Base-by-base conservation (phyloP, 2,329 filamentous ascomycete species). In the Penicillium sp. region DNA sequence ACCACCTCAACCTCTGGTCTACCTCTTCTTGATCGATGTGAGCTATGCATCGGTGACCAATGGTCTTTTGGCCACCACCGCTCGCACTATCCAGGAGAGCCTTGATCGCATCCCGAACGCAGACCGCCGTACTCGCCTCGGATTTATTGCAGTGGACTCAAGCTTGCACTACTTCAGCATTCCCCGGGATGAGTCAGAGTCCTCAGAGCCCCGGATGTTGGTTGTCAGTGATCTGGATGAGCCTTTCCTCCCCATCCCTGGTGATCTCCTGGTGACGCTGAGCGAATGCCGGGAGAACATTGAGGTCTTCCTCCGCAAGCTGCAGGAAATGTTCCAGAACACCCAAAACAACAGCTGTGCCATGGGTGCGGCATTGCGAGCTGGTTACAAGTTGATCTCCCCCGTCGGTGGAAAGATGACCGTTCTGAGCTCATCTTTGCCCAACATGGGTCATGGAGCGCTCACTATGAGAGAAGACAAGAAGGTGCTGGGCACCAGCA, bases 31-130 rank as follows among this genome's bases (percentile, higher is more conserved):
- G 67, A 91, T 97, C 70, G 93, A 97, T 68, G 93, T 97, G 62
- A 96, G 91, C 81, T 96, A 92, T 68, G 87, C 91, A 13, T 87
- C 93, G 33, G 90, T 97, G 17, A 92, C 91, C 17, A 96, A 88
- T 63, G 94, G 94, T 49, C 86, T 99, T 33, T 81, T 97, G 59
- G 94, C 94, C 49, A 97, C 94, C 10, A 91, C 89, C 61, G 93
- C 94, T 57, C 86, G 94, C 68, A 96, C 93, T 63, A 97, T 99
- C 68, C 82, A 96, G 70, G 94, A 97, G 76, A 96, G 93, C 70
- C 83, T 99, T 56, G 93, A 96, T 77, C 85, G 93, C 77, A 97
- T 99, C 84, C 94, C 94, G n/a, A 97, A 99, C 75, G 93, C 93
- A 25, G 94, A 97, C 74, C 86, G 93, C 61, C 86, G 94, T 67